Base-by-base conservation (phyloP, 2,329 filamentous ascomycete genomes). In the Purpureocillium takamizusanense region DNA sequence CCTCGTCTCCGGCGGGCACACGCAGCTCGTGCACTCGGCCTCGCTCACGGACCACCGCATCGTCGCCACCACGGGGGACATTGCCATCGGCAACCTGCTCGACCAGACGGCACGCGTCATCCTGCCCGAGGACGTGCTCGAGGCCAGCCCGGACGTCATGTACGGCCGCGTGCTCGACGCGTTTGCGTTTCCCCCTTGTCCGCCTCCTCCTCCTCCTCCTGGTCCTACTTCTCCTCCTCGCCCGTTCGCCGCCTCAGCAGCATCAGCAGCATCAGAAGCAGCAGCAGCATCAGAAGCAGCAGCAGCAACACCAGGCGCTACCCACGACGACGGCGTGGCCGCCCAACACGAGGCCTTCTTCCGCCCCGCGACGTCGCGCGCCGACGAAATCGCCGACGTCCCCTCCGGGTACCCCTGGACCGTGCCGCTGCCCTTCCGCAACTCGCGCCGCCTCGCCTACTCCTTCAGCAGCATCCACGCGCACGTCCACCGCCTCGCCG, bases 1-100 rank as follows among this genome's bases (percentile, higher is more conserved):
- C 6, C 79, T 98, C 35, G 86, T 92, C 13, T 95, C 88, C 0
- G 92, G 92, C 29, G 92, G 92, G 2, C 90, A 98, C 63, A 90
- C 89, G 0, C 77, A 94, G 56, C 77, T 98, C 15, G 76, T 95
- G 31, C 75, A 83, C 51, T 94, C 88, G 7, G 65, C 66, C 30
- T 70, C 71, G 3, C 65, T 92, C 2, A 77, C 71, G 18, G 66
- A 80, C 18, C 90, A 97, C 60, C 63, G 67, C 34, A 76, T 94
- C 42, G 63, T 97, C 18, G 87, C 83, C 14, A 69, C 74, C 13
- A 83, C 84, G 0, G 63, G 62, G n/a, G 87, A 94, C 60, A 80
- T 89, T 45, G 88, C 92, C n/a, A 67, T 95, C 42, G 92, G 92
- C 35, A 86, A 95, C 60, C 78, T 85, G 51, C 67, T 98, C 27